Evolutionary conservation across 768 basidiomycete species (phyloP).

Genomic region (Cytidiella melzeri): DNA sequence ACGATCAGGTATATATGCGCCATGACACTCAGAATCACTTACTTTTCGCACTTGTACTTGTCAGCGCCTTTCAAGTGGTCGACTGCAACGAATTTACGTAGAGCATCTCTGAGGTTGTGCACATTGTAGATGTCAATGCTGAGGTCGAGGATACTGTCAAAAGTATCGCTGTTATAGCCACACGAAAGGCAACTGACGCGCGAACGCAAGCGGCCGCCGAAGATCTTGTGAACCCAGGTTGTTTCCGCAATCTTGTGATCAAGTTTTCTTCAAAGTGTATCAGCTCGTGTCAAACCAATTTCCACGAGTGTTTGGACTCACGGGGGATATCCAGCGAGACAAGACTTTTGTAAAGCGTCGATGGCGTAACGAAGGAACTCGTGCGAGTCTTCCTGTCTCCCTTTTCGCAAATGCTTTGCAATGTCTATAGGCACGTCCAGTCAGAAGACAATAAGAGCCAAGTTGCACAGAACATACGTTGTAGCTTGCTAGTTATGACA

Average conservation of each 20-base stretch:
- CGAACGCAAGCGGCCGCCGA: slow-evolving; percentile 88
- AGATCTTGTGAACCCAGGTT: slow-evolving; percentile 91
- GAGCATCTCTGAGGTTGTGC: slow-evolving; percentile 58
- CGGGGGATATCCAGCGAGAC: slow-evolving; percentile 66
- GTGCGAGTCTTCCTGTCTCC: slow-evolving; percentile 96
- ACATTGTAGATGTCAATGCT: slow-evolving; percentile 80
- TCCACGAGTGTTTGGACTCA: slow-evolving; percentile 32
- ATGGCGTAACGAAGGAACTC: slow-evolving; percentile 95
- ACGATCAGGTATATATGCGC: neutral
- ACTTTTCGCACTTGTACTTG: slow-evolving; percentile 99
- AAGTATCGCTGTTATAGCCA: slow-evolving; percentile 87
- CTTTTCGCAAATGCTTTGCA: slow-evolving; percentile 83
- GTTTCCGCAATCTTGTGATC: slow-evolving; percentile 72
- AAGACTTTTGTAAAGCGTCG: slow-evolving; percentile 84
- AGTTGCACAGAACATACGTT: slow-evolving; percentile 44
- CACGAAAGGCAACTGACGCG: slow-evolving; percentile 84
- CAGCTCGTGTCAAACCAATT: neutral
- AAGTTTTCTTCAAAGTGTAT: slow-evolving; percentile 44
- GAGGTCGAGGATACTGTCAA: slow-evolving; percentile 91
- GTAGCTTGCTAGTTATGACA: slow-evolving; percentile 59
- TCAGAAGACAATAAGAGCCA: neutral
- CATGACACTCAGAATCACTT: slow-evolving; percentile 26
- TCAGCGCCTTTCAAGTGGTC: slow-evolving; percentile 86
- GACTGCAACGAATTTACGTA: slow-evolving; percentile 73
- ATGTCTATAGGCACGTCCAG: slow-evolving; percentile 47